These are phyloP conservation scores for Trichoderma arundinaceum DNA, from an alignment of 2,329 filamentous ascomycete species.

Conservation along the genomic window DNA sequence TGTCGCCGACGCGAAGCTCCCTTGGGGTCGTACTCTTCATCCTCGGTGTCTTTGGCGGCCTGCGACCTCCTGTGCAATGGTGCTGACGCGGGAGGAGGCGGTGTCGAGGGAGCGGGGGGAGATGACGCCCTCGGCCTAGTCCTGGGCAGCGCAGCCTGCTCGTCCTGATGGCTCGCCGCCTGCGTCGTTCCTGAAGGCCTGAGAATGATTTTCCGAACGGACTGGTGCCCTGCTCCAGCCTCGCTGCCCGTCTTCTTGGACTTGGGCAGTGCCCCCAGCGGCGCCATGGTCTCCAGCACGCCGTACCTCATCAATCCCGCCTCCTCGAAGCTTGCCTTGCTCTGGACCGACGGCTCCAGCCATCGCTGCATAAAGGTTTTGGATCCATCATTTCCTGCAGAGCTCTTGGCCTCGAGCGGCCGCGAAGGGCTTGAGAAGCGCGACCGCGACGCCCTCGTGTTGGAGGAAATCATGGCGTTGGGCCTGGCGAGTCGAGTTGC, in stretches of 20 bases:
- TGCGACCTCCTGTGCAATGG: slow-evolving; percentile 35
- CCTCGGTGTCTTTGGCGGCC: slow-evolving; percentile 43
- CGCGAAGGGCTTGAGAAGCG: slow-evolving; percentile 62
- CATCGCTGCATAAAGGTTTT: slow-evolving; percentile 61
- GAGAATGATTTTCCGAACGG: slow-evolving; percentile 54
- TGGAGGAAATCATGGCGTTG: slow-evolving; percentile 49
- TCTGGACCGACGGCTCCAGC: slow-evolving; percentile 64
- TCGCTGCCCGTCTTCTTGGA: slow-evolving; percentile 48
- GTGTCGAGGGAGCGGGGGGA: slow-evolving; percentile 33
- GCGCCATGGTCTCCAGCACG: slow-evolving; percentile 82
- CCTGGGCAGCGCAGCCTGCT: slow-evolving; percentile 19
- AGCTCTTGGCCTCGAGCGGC: slow-evolving; percentile 48
- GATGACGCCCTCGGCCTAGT: slow-evolving; percentile 24
- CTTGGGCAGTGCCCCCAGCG: slow-evolving; percentile 75
- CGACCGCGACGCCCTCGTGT: slow-evolving; percentile 59
- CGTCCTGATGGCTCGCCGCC: slow-evolving; percentile 37
- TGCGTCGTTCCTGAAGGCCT: slow-evolving; percentile 46
- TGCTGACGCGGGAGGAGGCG: slow-evolving; percentile 33
- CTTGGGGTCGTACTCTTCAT: slow-evolving; percentile 53
- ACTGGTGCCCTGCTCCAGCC: slow-evolving; percentile 35
- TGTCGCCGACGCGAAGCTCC: slow-evolving; percentile 44
- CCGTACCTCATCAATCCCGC: slow-evolving; percentile 74
- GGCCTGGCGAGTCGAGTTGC: slow-evolving; percentile 28
- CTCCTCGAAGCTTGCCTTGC: slow-evolving; percentile 77
- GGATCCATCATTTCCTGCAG: slow-evolving; percentile 46